Base-by-base conservation (phyloP, 148 eudicot species). In the Selenicereus undatus region DNA sequence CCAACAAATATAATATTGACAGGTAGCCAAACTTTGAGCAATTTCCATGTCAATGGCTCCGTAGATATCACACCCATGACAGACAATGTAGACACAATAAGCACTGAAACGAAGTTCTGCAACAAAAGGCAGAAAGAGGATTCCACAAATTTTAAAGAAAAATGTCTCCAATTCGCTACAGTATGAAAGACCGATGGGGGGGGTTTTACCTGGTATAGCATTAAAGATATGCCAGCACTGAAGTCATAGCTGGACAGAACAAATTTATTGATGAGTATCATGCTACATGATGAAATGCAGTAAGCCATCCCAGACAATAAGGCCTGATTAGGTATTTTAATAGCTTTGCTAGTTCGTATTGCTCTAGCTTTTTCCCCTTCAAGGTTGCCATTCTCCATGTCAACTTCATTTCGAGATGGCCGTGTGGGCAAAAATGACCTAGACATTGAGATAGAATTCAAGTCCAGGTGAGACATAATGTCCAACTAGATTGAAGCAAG, bases 1-100 rank as follows among this genome's bases (percentile, higher is more conserved):
- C 97, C 98, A n/a, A 97, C 98, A 82, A 97, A 97, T 83, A 97
- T 92, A 69, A 92, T 45, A 76, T 97, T 97, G 56, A 97, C 99
- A 58, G 99, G 99, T 62, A 97, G 79, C 99, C 99, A 97, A 75
- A 92, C 96, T 87, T 92, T 97, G 73, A 97, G 86, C 87, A 97
- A 83, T 88, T 88, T 97, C 99, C 95, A 97, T 35, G 98, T 87
- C 68, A 94, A 86, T 56, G 98, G 98, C 79, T 97, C 99, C 11
- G 98, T 97, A 12, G 95, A 85, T 89, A 97, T 82, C 79, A 97
- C 74, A 64, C 99, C 97, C 76, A 79, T 83, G 73, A 83, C 29
- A 45, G 90, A 88, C 86, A 97, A 85, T 12, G 83, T 60, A 70
- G 85, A 85, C 73, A 97, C 99, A 68, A 92, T 80, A 68, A 97